A percentile compares a stretch with the other conserved stretches of the same genome.
Evolutionary conservation across 768 basidiomycete species (phyloP).

Genomic region (Boletus rubescentipes): DNA sequence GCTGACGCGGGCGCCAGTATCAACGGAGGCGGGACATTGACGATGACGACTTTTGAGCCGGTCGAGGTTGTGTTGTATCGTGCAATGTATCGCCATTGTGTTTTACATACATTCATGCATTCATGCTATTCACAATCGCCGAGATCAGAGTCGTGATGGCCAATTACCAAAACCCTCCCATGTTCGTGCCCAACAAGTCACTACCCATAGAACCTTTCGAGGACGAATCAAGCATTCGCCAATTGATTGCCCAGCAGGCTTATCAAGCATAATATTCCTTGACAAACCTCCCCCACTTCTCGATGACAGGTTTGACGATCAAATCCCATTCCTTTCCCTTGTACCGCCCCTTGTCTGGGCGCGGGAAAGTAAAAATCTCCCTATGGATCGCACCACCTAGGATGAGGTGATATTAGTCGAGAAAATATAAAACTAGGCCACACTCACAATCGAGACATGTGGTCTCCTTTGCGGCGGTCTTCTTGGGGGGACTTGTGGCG

Average conservation of each 20-base stretch:
- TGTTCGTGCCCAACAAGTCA: not conserved
- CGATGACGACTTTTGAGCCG: conserved; percentile 52
- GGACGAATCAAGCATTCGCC: not conserved
- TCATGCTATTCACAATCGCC: not conserved
- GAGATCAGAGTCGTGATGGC: too few species aligned
- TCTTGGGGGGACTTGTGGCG: conserved; percentile 16
- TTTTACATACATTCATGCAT: not conserved
- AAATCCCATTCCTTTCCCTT: conserved; percentile 71
- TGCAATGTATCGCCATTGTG: not conserved
- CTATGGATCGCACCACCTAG: conserved; percentile 61
- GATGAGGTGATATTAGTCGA: conserved; percentile 6
- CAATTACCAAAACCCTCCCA: too few species aligned
- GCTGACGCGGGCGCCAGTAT: conserved; percentile 38
- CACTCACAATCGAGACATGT: conserved; percentile 47
- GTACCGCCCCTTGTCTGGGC: conserved; percentile 50
- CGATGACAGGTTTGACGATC: conserved; percentile 72
- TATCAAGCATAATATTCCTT: conserved; percentile 31
- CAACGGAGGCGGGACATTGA: conserved; percentile 66
- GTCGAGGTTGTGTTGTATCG: not conserved
- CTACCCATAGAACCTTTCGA: not conserved
- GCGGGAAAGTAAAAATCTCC: conserved; percentile 76
- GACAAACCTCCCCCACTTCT: conserved; percentile 75
- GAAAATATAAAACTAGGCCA: not conserved
- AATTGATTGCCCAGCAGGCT: not conserved
- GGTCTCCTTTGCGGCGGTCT: conserved; percentile 16